These are phyloP conservation scores for Termitomyces sp. DNA, from an alignment of 768 basidiomycete genomes.

Conservation along the genomic window DNA sequence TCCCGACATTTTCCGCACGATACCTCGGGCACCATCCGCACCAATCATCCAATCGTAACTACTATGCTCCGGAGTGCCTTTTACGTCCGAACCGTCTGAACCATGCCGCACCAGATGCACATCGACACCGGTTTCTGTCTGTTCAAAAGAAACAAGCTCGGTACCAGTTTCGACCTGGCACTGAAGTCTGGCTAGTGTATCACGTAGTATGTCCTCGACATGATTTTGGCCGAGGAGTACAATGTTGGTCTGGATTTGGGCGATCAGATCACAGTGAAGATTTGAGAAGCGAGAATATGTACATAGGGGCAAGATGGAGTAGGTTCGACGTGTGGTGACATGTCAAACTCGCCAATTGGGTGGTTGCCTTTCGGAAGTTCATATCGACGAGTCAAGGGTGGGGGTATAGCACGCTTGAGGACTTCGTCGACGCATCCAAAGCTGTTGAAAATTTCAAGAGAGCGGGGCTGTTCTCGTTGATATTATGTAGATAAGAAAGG, in stretches of 20 bases:
- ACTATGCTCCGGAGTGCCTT: constrained; percentile 23
- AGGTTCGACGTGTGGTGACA: constrained; percentile 25
- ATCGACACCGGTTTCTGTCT: constrained; percentile 30
- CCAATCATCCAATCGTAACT: constrained; percentile 38
- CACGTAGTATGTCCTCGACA: constrained; percentile 36
- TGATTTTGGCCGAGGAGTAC: constrained; percentile 32
- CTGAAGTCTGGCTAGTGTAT: constrained; percentile 26
- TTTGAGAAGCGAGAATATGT: constrained; percentile 2
- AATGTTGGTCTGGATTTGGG: constrained; percentile 24
- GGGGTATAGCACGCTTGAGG: constrained; percentile 22
- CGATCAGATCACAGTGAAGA: not conserved
- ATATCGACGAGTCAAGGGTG: constrained; percentile 30
- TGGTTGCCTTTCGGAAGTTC: constrained; percentile 27
- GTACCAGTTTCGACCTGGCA: constrained; percentile 40
- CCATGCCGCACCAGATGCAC: constrained; percentile 30
- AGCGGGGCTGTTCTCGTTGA: constrained; percentile 32
- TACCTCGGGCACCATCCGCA: constrained; percentile 40
- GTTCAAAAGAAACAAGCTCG: constrained; percentile 40
- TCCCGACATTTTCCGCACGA: constrained; percentile 38
- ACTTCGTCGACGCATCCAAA: constrained; percentile 37
- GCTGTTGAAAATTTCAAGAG: constrained; percentile 39
- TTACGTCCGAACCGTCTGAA: constrained; percentile 3
- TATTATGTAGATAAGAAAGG: not conserved
- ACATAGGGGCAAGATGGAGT: constrained; percentile 33
- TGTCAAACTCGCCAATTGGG: constrained; percentile 27